Evolutionary conservation across 495 filamentous ascomycete species (phyloP), one percentile per base, ranked within the genome.

Genomic region (Pseudoneurospora amorphoporcata): DNA sequence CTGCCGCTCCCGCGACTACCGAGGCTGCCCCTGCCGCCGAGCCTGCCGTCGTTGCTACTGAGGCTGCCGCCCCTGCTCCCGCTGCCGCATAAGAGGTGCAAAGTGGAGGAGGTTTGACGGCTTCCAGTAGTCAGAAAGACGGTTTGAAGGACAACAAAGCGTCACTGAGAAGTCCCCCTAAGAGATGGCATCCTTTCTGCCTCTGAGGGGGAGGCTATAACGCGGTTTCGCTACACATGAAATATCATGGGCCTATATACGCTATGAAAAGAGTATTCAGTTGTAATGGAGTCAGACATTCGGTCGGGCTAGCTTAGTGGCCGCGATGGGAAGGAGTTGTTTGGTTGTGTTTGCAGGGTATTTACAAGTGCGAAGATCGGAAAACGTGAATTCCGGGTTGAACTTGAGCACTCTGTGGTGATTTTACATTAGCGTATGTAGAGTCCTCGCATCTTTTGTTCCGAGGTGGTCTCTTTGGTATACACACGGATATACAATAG

Each of bases 21-120:
- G 77, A 68, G 68, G 70, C 73, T 39, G 76, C 72, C 19, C 71
- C 71, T 32, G 40, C 71, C 9, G 75, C 68, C 42, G 73, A 45
- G 3, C 68, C 71, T 14, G 69, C 32, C 68, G 45, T 16, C 2
- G 72, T 40, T 68, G n/a, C 70, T 32, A 5, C 72, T 17, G 75
- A 71, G 32, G 69, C 68, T 23, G 70, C 71, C 73, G 80, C 79
- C 45, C 78, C 80, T 68, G 82, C 79, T 70, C 79, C 81, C 69
- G 80, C 78, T 70, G 74, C 78, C 53, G 76, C 79, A 72, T 77
- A 77, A 58, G 39, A 61, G 69, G 32, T 45, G 39, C 39, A 43
- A 16, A 10, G 45, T 23, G 17, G 12, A 72, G 35, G 42, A n/a
- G 16, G 70, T 10, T 68, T 69, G 38, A 58, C 39, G 68, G 38